Base-by-base conservation (phyloP, 768 basidiomycete species). In the Macrolepiota albuminosa region DNA sequence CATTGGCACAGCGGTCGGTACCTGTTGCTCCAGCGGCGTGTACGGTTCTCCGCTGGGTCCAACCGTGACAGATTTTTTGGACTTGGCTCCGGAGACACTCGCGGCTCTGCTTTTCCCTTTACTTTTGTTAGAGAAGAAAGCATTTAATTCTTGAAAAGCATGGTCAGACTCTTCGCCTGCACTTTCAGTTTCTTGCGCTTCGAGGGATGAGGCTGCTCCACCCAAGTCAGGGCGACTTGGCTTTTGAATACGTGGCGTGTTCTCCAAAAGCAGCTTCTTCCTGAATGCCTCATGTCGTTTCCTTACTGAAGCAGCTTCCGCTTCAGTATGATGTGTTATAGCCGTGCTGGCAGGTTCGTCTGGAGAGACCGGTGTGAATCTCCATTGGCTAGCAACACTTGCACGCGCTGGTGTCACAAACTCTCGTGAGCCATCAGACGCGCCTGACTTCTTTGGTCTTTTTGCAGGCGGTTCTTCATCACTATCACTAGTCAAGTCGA, bases 11-110 rank as follows among this genome's bases (percentile, higher is more conserved):
- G 54, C 1, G 4, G 3, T 56, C 3, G 2, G 3, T 56, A 78
- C 83, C 78, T 93, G 93, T 50, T 84, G 72, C 70, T 95, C 93
- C 26, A 93, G 69, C 2, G 89, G 88, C 2, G 92, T 93, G 63
- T 86, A 93, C 10, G 84, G 54, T 68, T 87, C 68, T 0, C 90
- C 91, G 60, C 84, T 81, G 1, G 89, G 87, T 2, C 91, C 91
- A 26, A 87, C 61, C 59, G 79, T 79, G 33, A 72, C 72, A 3
- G 60, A 64, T 57, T 73, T 75, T 64, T 78, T 82, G 45, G 69
- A 65, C 26, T 70, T 60, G 56, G 61, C 65, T 14, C 59, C 59
- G 62, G 71, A 13, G 45, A 64, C 18, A 53, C 69, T 47, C 50
- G 69, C 71, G 45, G 63, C 61, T 43, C 64, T 73, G 54, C 68